Evolutionary conservation across 805 yeast species (phyloP), one percentile per base, ranked within the genome.

Genomic region (Suhomyces canberraensis): DNA sequence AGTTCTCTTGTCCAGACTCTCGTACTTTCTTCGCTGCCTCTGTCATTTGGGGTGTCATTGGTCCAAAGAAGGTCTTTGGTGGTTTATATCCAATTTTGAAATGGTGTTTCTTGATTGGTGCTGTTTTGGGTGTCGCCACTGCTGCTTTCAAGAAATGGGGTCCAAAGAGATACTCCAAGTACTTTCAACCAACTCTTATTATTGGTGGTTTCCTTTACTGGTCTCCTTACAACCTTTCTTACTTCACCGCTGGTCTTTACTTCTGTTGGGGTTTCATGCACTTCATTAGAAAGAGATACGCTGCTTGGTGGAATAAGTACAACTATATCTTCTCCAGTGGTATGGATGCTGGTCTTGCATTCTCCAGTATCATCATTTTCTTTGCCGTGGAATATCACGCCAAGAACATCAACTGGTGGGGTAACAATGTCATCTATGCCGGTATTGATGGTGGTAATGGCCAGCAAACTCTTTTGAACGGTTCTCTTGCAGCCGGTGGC

Each of bases 11-110:
- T 43, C 59, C 62, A 27, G 37, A 36, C 20, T 45, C 58, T 6
- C 49, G 35, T 6, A 48, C 52, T 1, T 75, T 73, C 50, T 78
- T 63, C 58, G 65, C 72, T 21, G 76, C 85, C 2, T 72, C 83
- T 0, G 67, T 81, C 16, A 56, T 78, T 33, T 81, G 85, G 86
- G 87, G 85, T 37, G 70, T 58, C 51, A 70, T 81, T 39, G 54
- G 54, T 11, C 55, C 52, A 8, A 56, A 55, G 51, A 58, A 50
- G 36, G 61, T 60, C 2, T 61, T 61, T 36, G 43, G 42, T 8
- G 60, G 60, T 9, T 43, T 60, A 16, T 62, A 62, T 39, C 67
- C 66, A 20, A 33, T 59, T 17, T 52, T 62, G 42, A 50, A 54
- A 40, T 61, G 47, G 42, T 60, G 64, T 29, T 63, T 63, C 51